phyloP scores from a whole-genome alignment of 176 grass and related monocot genomes.

The Rhynchospora tenuis region DNA sequence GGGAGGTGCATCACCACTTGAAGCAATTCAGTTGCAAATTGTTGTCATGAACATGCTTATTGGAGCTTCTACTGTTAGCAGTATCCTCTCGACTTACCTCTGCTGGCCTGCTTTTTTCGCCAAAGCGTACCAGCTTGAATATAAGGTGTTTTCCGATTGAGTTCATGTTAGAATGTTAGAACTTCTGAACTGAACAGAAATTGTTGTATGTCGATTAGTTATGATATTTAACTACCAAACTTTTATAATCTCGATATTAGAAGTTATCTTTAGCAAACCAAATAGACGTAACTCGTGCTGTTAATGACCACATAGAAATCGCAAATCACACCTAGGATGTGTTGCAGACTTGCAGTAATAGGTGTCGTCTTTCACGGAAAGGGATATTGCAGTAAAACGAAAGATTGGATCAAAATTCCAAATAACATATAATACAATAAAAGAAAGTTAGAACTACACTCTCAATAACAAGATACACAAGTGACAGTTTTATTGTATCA shows the following conservation, averaged over 20 bases:
- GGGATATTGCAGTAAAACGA: background rate
- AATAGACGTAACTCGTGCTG: constrained; percentile 1
- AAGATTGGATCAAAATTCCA: background rate
- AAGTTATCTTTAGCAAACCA: constrained; percentile 21
- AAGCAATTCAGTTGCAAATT: constrained; percentile 82
- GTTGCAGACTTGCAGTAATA: too few species aligned
- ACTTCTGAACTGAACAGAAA: background rate
- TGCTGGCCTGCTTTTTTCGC: constrained; percentile 72
- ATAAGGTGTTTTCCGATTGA: constrained; percentile 42
- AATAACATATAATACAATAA: background rate
- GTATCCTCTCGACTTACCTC: constrained; percentile 58
- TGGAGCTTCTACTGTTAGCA: constrained; percentile 54
- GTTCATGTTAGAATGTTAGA: background rate
- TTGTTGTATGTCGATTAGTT: background rate
- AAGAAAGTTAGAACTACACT: background rate
- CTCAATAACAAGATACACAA: background rate
- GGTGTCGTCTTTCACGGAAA: too few species aligned
- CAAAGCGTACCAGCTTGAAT: constrained; percentile 47
- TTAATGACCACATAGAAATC: background rate
- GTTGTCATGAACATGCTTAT: constrained; percentile 85
- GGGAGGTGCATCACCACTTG: constrained; percentile 65
- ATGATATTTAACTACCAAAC: background rate
- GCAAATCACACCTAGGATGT: background rate
- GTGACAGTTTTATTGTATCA: background rate
- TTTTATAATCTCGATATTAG: background rate